phyloP scores from a whole-genome alignment of 2,329 filamentous ascomycete species.

The Phialophora chinensis region DNA sequence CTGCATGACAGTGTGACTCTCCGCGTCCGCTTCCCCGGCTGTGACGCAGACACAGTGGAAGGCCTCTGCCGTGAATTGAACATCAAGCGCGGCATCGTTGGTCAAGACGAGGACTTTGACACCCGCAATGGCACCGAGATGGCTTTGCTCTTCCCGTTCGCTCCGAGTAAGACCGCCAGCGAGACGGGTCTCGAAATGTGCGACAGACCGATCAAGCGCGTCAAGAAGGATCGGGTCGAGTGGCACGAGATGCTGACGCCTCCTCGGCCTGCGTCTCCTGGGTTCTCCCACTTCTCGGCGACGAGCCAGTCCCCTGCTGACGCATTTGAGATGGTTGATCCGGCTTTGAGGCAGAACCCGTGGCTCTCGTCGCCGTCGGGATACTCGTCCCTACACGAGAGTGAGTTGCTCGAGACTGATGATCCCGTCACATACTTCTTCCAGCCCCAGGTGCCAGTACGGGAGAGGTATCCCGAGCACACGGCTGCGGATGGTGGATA shows the following conservation, averaged over 20 bases:
- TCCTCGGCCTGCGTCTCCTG: slow-evolving; percentile 34
- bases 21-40: slow-evolving; percentile 87
- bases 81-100: slow-evolving; percentile 77
- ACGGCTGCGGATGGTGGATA: slow-evolving; percentile 46
- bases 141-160: slow-evolving; percentile 85
- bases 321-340: slow-evolving; percentile 36
- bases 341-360: slow-evolving; percentile 57
- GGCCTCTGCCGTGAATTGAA: slow-evolving; percentile 83
- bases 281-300: slow-evolving; percentile 39
- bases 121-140: slow-evolving; percentile 69
- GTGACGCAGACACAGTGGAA: slow-evolving; percentile 82
- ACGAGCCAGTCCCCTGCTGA: slow-evolving; percentile 36
- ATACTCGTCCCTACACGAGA: slow-evolving; percentile 64
- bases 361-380: slow-evolving; percentile 61
- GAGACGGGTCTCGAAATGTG: slow-evolving; percentile 50
- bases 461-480: slow-evolving; percentile 26
- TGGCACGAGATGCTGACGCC: slow-evolving; percentile 65
- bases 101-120: slow-evolving; percentile 80
- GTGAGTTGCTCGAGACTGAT: slow-evolving; percentile 49
- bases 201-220: slow-evolving; percentile 41
- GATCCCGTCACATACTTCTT: slow-evolving; percentile 41
- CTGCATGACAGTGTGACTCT: slow-evolving; percentile 71
- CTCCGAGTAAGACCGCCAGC: slow-evolving; percentile 64
- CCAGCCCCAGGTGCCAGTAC: slow-evolving; percentile 28
- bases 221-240: slow-evolving; percentile 54